These are phyloP conservation scores for Oryza meridionalis DNA, from an alignment of 176 grass and related monocot genomes.

Conservation along the genomic window DNA sequence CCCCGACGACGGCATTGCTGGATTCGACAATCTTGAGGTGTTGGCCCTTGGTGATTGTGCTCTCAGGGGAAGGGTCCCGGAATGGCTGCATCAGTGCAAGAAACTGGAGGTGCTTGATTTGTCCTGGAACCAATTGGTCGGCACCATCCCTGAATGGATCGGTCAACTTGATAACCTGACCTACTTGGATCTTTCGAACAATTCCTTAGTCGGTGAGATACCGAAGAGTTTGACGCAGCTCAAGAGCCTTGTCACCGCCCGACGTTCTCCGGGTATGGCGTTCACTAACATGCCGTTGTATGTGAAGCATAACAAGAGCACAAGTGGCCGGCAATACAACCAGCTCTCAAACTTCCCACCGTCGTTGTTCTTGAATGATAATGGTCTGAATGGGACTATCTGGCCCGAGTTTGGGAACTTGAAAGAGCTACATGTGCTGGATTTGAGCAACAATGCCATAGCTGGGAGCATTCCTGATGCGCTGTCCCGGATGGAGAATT, in stretches of 20 bases:
- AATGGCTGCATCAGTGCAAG: constrained; percentile 65
- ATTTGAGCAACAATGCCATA: constrained; percentile 85
- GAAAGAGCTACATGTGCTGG: constrained; percentile 86
- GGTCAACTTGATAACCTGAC: constrained; percentile 68
- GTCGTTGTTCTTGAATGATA: constrained; percentile 80
- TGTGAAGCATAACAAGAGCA: constrained; percentile 88
- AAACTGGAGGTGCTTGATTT: constrained; percentile 92
- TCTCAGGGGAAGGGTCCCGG: constrained; percentile 66
- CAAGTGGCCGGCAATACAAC: constrained; percentile 80
- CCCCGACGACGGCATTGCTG: constrained; percentile 26
- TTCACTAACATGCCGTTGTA: constrained; percentile 78
- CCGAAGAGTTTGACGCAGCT: constrained; percentile 74
- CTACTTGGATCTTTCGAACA: constrained; percentile 95
- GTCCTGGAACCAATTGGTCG: constrained; percentile 87
- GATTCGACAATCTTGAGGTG: constrained; percentile 73
- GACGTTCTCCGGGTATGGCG: constrained; percentile 34
- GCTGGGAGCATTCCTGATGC: constrained; percentile 72
- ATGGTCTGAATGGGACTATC: constrained; percentile 70
- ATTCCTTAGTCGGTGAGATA: constrained; percentile 72
- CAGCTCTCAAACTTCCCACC: constrained; percentile 91
- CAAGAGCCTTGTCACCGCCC: constrained; percentile 64
- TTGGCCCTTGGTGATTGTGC: constrained; percentile 80
- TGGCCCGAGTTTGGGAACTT: constrained; percentile 82
- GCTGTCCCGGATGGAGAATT: constrained; percentile 81
- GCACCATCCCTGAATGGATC: constrained; percentile 60